Evolutionary conservation across 169 alveolate species (phyloP), one percentile per base, ranked within the genome.

Genomic region (Plasmodium vivax): DNA sequence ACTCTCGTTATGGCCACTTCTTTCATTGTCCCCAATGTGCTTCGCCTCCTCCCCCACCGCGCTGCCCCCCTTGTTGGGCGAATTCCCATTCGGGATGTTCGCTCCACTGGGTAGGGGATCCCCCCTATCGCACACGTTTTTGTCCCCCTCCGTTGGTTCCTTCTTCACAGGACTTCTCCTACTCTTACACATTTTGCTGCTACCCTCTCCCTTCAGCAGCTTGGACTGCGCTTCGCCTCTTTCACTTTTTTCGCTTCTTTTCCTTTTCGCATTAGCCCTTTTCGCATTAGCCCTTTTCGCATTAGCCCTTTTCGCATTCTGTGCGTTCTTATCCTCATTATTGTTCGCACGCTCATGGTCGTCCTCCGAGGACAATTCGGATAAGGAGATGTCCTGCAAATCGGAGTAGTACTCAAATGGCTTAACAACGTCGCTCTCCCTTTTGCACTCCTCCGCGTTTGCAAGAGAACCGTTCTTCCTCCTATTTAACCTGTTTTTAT

Each of bases 341-440:
- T 43, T n/a, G n/a, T 68, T 80, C 41, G 38, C 32, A 45, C 82
- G 10, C 75, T 82, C 87, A 36, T 4, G 16, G 30, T 47, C 79
- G 10, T 82, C 47, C 14, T 83, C 95, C 6, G 95, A 92, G 75
- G 95, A 92, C 43, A 92, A 41, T 82, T 92, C 95, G n/a, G 95
- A 92, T 8, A 92, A 41, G 0, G 95, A 92, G 9, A 92, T 72
- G 47, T 82, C 92, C 5, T 92, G 85, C 79, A 92, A 45, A 41
- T 92, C 95, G 38, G 92, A 92, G 58, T n/a, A 36, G 43, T 82
- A 83, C 38, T 81, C 95, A 34, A 45, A 92, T 38, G 62, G 5
- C 16, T 92, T 81, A 23, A 3, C 9, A 41, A 45, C 41, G 10
- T 58, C 58, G 43, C n/a, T 38, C 62, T 85, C 32, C 41, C 32